Base-by-base conservation (phyloP, 768 basidiomycete species). In the Lactarius trivialis region DNA sequence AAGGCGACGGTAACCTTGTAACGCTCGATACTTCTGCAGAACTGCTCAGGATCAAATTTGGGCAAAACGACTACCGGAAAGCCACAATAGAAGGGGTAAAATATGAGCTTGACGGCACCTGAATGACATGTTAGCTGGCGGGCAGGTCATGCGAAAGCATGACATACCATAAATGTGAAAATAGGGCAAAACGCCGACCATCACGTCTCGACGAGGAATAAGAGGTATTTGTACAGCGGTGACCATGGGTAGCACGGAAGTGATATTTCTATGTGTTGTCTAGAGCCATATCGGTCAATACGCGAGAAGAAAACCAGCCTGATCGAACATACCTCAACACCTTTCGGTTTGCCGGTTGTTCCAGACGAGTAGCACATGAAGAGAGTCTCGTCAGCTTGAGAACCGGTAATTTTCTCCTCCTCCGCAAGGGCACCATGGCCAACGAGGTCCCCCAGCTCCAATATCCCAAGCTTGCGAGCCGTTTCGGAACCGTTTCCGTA, bases 341-440 rank as follows among this genome's bases (percentile, higher is more conserved):
- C 91, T 73, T 93, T 93, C 2, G 91, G 85, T 65, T 84, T 84
- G 2, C 90, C 88, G 0, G 88, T 90, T 1, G 90, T 92, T 5
- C 90, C 90, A 70, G 74, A 75, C 7, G 74, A 76, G 60, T 90
- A 90, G 61, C 86, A 89, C 41, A 91, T 69, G 65, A 82, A 83
- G 3, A 76, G 72, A 0, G 89, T 89, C 67, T 88, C 84, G 57
- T 84, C 70, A 2, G 84, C 76, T 21, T 76, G 65, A 49, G 36
- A 37, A 0, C 81, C 84, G 14, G 83, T 77, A 54, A 86, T 84
- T 67, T 73, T 76, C 65, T 82, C 84, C 68, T 88, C 86, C 4
- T 75, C 68, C 12, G 67, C 61, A 12, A 89, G 74, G 15, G 73
- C 70, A 3, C 87, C 83, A 2, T 76, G 71, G 0, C 73, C 73